A percentile compares a stretch with the other conserved stretches of the same genome.
phyloP scores from a whole-genome alignment of 176 grass and related monocot species.

The Lolium perenne region DNA sequence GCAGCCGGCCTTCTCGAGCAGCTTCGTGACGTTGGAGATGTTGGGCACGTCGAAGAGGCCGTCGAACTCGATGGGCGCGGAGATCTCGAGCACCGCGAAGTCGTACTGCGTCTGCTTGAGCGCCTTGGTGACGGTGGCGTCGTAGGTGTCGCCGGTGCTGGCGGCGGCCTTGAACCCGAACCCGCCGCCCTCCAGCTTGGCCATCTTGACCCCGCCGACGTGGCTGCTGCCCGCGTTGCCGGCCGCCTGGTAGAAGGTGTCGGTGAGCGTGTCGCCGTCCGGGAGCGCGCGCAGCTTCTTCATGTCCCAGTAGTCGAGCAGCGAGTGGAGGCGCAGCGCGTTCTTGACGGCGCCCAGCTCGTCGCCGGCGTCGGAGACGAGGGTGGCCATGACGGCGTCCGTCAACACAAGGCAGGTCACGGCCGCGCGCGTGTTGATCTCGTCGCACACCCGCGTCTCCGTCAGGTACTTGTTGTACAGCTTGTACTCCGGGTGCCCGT shows the following conservation, averaged over 20 bases:
- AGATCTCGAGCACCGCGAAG: conserved; percentile 70
- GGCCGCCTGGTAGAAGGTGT: conserved; percentile 89
- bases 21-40: conserved; percentile 55
- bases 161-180: conserved; percentile 68
- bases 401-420: conserved; percentile 77
- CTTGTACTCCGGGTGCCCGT: conserved; percentile 72
- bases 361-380: conserved; percentile 59
- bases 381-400: conserved; percentile 67
- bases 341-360: conserved; percentile 81
- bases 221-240: conserved; percentile 58
- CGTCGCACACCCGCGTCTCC: conserved; percentile 90
- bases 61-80: conserved; percentile 71
- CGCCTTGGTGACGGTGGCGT: conserved; percentile 69
- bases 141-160: conserved; percentile 57
- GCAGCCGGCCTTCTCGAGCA: conserved; percentile 91
- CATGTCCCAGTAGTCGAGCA: conserved; percentile 94
- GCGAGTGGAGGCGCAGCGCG: conserved; percentile 73
- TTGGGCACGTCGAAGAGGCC: conserved; percentile 67
- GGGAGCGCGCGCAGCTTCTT: conserved; percentile 72
- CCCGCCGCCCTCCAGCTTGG: conserved; percentile 20
- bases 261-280: conserved; percentile 51
- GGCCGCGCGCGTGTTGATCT: conserved; percentile 84
- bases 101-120: conserved; percentile 70
- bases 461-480: conserved; percentile 87
- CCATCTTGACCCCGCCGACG: conserved; percentile 65